These are phyloP conservation scores for Cordyceps fumosorosea DNA, from an alignment of 2,329 filamentous ascomycete species.

Conservation along the genomic window DNA sequence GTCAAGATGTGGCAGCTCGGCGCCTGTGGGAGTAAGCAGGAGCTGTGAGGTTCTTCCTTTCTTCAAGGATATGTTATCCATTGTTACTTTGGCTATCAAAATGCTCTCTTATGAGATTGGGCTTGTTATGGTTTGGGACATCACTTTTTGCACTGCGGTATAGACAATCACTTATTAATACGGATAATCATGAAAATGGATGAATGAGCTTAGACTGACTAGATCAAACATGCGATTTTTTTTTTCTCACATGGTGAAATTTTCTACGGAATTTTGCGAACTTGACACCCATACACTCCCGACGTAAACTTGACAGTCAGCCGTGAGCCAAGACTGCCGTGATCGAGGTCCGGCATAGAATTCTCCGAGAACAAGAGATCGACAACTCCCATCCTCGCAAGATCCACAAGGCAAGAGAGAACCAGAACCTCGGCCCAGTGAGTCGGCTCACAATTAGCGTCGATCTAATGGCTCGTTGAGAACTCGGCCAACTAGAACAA, in stretches of 20 bases:
- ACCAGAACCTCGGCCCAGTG: background rate
- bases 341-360: background rate
- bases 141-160: background rate
- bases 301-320: background rate
- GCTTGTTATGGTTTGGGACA: background rate
- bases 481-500: background rate
- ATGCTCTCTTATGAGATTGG: background rate
- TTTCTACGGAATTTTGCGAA: background rate
- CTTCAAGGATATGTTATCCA: background rate
- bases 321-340: background rate
- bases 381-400: background rate
- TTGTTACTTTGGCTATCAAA: background rate
- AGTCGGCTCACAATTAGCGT: background rate
- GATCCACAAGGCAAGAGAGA: background rate
- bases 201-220: background rate
- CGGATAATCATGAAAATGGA: background rate
- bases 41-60: background rate
- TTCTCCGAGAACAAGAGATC: background rate
- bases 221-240: background rate
- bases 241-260: background rate
- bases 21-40: constrained; percentile 9
- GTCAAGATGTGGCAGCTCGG: constrained; percentile 42
- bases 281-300: background rate
- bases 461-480: background rate
- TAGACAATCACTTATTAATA: background rate